phyloP scores from a whole-genome alignment of 495 filamentous ascomycete genomes.

The Penicillium coffeae region DNA sequence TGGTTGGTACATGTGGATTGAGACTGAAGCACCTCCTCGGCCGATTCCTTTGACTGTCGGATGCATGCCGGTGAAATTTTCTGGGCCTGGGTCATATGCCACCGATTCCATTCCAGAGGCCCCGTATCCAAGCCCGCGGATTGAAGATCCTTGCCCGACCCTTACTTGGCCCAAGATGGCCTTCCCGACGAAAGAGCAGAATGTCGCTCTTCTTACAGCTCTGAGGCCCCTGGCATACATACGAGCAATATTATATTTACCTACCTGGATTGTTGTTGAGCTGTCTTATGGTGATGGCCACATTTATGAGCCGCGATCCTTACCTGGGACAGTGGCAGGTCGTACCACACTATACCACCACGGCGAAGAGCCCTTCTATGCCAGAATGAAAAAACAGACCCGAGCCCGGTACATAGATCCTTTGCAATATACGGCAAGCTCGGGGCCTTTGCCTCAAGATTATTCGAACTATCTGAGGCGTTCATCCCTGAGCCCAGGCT shows the following conservation, averaged over 20 bases:
- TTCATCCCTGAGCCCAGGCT: conserved; percentile 20
- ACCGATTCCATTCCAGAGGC: conserved; percentile 12
- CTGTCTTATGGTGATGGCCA: conserved; percentile 20
- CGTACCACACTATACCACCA: conserved; percentile 23
- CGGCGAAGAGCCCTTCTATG: conserved; percentile 16
- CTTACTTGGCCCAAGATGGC: conserved; percentile 19
- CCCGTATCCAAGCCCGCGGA: conserved; percentile 20
- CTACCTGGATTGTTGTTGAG: conserved; percentile 23
- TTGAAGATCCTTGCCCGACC: conserved; percentile 20
- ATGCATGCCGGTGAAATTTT: conserved; percentile 24
- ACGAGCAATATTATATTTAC: conserved; percentile 21
- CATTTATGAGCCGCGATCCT: conserved; percentile 15
- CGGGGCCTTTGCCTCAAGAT: conserved; percentile 20
- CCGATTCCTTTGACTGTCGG: conserved; percentile 26
- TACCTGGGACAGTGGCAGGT: conserved; percentile 23
- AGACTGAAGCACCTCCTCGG: conserved; percentile 18
- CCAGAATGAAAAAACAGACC: no score
- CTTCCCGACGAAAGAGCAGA: conserved; percentile 22
- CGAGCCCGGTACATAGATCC: no score
- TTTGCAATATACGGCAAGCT: no score
- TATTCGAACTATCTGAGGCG: conserved; percentile 22
- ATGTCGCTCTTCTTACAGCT: conserved; percentile 12
- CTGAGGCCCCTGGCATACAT: conserved; percentile 20
- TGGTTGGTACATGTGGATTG: conserved; percentile 24
- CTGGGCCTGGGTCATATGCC: conserved; percentile 8